Conservation (phyloP, 202 grass and related monocot genomes). For the Musa balbisiana region DNA sequence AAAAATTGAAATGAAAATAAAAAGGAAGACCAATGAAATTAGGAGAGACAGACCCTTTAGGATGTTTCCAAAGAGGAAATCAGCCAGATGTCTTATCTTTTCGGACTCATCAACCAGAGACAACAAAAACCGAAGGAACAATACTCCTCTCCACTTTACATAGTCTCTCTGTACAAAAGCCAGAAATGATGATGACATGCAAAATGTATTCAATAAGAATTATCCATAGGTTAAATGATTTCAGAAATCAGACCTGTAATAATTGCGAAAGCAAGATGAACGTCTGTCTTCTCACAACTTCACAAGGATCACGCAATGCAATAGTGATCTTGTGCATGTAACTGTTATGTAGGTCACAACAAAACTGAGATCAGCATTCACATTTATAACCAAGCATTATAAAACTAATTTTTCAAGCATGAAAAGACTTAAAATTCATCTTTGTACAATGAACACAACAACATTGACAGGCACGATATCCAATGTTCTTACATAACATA, state of each 20-base stretch:
- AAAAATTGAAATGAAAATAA: not conserved
- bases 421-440: not conserved
- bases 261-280: constrained; percentile 88
- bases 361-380: constrained; percentile 16
- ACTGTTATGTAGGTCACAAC: constrained; percentile 31
- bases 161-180: constrained; percentile 73
- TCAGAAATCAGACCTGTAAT: constrained; percentile 50
- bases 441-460: not conserved
- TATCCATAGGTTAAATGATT: not conserved
- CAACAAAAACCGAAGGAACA: constrained; percentile 78
- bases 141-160: constrained; percentile 89
- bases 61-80: constrained; percentile 81
- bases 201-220: constrained; percentile 18
- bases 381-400: constrained; percentile 1
- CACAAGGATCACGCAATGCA: constrained; percentile 74
- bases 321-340: constrained; percentile 89
- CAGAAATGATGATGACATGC: not conserved
- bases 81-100: constrained; percentile 78
- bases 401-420: not conserved
- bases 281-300: constrained; percentile 94
- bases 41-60: constrained; percentile 49
- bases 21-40: not conserved
- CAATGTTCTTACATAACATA: not conserved
- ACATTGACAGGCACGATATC: not conserved
- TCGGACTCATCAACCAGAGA: constrained; percentile 85